Conservation (phyloP, 1,284 basidiomycete genomes). For the Microstroma glucosiphilum region DNA sequence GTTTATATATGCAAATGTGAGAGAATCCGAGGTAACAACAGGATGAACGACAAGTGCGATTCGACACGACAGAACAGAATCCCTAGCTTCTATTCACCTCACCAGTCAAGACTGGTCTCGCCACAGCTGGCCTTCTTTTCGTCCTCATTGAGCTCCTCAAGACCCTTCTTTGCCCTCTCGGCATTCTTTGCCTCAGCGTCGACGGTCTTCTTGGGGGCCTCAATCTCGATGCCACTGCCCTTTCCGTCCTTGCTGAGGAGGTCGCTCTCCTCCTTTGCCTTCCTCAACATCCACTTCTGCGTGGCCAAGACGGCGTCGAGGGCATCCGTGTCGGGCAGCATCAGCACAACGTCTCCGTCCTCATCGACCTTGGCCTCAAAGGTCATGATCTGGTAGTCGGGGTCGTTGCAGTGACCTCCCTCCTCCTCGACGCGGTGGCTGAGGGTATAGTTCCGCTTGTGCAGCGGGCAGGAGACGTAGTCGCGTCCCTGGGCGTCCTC, state of each 20-base stretch:
- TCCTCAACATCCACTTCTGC: conserved; percentile 59
- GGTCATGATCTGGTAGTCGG: conserved; percentile 61
- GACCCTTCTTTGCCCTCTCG: background rate
- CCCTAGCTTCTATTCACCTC: background rate
- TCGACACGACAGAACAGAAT: too few relatives aligned
- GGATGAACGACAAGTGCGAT: too few relatives aligned
- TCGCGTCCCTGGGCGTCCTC: conserved; percentile 44
- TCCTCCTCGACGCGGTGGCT: conserved; percentile 46
- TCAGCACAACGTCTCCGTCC: conserved; percentile 55
- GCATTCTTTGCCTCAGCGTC: conserved; percentile 2
- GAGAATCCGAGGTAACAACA: too few relatives aligned
- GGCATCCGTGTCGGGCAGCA: conserved; percentile 59
- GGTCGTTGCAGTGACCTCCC: conserved; percentile 63
- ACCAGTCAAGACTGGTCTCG: background rate
- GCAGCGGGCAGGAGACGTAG: conserved; percentile 58
- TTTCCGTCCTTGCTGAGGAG: conserved; percentile 13
- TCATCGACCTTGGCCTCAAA: conserved; percentile 61
- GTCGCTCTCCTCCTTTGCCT: conserved; percentile 38
- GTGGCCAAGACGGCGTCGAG: conserved; percentile 65
- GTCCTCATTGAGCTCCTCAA: background rate
- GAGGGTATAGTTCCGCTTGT: conserved; percentile 66
- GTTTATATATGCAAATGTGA: too few relatives aligned
- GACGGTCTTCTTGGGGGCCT: background rate
- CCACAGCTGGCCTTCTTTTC: conserved; percentile 1
- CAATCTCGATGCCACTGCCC: background rate